Evolutionary conservation across 441 rosid genomes (phyloP), one percentile per base, ranked within the genome.

Genomic region (Kokia cookei): DNA sequence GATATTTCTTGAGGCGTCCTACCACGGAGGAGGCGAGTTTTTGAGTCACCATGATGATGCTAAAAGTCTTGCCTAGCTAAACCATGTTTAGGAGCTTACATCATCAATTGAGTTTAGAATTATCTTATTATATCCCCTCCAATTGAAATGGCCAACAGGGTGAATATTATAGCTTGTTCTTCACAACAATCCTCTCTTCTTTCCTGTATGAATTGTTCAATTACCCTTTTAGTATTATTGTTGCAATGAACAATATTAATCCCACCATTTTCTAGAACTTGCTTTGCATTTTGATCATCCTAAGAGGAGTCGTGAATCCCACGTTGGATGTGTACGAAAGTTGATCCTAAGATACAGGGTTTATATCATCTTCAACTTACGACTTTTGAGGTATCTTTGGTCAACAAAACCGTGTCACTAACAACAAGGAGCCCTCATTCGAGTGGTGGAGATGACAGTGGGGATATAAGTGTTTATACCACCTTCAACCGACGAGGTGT

Each of bases 1-100:
- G 93, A 53, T 96, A 96, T 79, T 96, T 84, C 90, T 84, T 96
- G 87, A 92, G 99, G 90, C 91, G 97, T 17, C 99, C 99, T 29
- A 45, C 90, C 1, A 96, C 97, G 0, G 93, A 96, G 81, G 98
- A 96, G 75, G 83, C 88, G 13, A 96, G 98, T 84, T 96, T 96
- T 86, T 93, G 79, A 94, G 86, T 78, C 76, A 68, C 8, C 35
- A 64, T 19, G 37, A 5, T 5, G 37, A 32, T 32, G 37, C 37
- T 32, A 69, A 78, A 5, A 15, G 42, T 15, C 35, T n/a, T 27
- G 60, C 50, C 50, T 17, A 26, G n/a, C 60, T 45, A 10, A 12
- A 14, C 51, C 51, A 37, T 3, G 35, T 58, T 71, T n/a, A 42
- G 24, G 54, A 40, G 40, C 53, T 37, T 67, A 40, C 26, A 58